These are phyloP conservation scores for Komagataella pseudopastoris DNA, from an alignment of 805 yeast species.

Conservation along the genomic window DNA sequence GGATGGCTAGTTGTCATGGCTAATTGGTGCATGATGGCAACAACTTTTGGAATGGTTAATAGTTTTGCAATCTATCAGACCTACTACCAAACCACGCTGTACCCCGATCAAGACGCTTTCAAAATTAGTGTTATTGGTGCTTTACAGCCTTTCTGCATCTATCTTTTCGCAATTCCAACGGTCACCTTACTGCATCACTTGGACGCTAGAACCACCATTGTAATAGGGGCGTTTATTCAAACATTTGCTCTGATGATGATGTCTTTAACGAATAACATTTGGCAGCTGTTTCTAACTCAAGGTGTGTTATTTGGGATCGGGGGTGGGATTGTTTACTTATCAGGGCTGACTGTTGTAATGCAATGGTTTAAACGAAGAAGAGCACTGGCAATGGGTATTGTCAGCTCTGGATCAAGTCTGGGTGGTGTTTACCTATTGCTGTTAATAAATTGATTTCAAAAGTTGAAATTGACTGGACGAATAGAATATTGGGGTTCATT, in stretches of 20 bases:
- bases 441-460: conserved; percentile 23
- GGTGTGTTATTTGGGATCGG: conserved; percentile 37
- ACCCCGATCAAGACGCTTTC: conserved; percentile 28
- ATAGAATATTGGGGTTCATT: conserved; percentile 21
- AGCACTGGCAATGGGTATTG: conserved; percentile 34
- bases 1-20: conserved; percentile 42
- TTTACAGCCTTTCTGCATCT: conserved; percentile 31
- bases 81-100: conserved; percentile 26
- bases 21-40: conserved; percentile 27
- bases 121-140: conserved; percentile 42
- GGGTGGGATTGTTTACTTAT: conserved; percentile 27
- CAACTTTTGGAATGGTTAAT: conserved; percentile 48
- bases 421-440: conserved; percentile 39
- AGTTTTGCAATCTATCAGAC: conserved; percentile 45
- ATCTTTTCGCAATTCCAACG: conserved; percentile 35
- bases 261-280: conserved; percentile 27
- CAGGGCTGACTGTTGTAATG: conserved; percentile 28
- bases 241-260: conserved; percentile 31
- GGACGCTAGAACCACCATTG: conserved; percentile 24
- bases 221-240: conserved; percentile 29
- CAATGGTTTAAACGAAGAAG: conserved; percentile 33
- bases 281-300: conserved; percentile 41
- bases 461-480: conserved; percentile 31
- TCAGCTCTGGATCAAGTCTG: conserved; percentile 32
- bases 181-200: conserved; percentile 24